Evolutionary conservation across 352 stramenopile species (phyloP).

Genomic region (Globisporangium paroecandrum): DNA sequence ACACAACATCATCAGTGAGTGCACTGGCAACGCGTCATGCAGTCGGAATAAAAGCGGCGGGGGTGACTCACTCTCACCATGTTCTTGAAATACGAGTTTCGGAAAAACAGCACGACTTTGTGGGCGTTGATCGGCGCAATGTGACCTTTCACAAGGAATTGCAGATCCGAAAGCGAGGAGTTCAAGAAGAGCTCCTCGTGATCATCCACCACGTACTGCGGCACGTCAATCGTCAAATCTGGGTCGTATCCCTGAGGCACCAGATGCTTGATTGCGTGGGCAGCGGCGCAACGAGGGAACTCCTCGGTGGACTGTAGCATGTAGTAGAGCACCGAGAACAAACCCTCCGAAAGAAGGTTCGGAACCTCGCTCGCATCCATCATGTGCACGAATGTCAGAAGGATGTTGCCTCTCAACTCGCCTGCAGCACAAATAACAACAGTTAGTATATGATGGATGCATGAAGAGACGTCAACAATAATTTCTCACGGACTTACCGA

Average conservation of each 20-base stretch:
- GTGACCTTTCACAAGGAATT: conserved; percentile 85
- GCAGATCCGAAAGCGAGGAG: conserved; percentile 76
- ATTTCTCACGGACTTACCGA: conserved; percentile 20
- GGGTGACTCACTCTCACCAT: conserved; percentile 81
- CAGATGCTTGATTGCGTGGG: conserved; percentile 85
- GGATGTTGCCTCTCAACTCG: conserved; percentile 77
- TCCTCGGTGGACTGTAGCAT: conserved; percentile 76
- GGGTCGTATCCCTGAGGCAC: conserved; percentile 68
- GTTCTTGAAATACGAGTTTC: conserved; percentile 91
- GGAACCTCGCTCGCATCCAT: conserved; percentile 77
- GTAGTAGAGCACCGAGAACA: conserved; percentile 75
- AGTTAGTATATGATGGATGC: conserved; percentile 11
- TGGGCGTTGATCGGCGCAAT: conserved; percentile 86
- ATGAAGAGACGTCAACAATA: neutral
- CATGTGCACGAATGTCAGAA: conserved; percentile 89
- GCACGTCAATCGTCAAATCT: conserved; percentile 74
- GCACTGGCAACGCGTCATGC: neutral
- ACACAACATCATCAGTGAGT: conserved; percentile 18
- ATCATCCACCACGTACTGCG: conserved; percentile 80
- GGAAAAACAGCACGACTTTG: conserved; percentile 88
- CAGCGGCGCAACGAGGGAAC: conserved; percentile 75
- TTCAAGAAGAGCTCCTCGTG: conserved; percentile 87
- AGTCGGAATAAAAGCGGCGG: conserved; percentile 4
- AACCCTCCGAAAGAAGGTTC: conserved; percentile 66
- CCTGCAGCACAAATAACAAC: conserved; percentile 28